These are phyloP conservation scores for Domatiomyces globalis DNA, from an alignment of 2,329 filamentous ascomycete species.

Conservation along the genomic window DNA sequence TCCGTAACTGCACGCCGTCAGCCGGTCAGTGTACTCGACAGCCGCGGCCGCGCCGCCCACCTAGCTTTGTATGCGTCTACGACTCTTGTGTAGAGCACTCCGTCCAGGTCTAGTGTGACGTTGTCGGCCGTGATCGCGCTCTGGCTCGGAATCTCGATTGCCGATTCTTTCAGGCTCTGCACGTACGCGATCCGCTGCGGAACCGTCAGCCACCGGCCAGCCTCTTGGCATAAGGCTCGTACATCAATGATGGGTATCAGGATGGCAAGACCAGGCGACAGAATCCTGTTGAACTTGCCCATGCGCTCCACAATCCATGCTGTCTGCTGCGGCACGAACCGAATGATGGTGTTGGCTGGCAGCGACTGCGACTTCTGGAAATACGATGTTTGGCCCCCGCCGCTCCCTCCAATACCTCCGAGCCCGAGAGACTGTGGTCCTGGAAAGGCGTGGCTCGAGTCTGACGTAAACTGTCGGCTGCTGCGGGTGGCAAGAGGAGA, in stretches of 20 bases:
- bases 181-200: constrained; percentile 74
- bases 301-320: constrained; percentile 99
- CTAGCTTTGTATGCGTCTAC: constrained; percentile 98
- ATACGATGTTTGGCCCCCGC: constrained; percentile 47
- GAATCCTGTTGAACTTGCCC: constrained; percentile 89
- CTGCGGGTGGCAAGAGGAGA: constrained; percentile 16
- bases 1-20: constrained; percentile 55
- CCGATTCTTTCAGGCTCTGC: constrained; percentile 89
- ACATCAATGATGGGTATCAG: constrained; percentile 74
- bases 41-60: constrained; percentile 33
- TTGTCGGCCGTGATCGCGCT: constrained; percentile 98
- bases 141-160: constrained; percentile 93
- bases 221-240: neutral
- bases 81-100: constrained; percentile 86
- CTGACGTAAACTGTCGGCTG: constrained; percentile 14
- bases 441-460: constrained; percentile 12
- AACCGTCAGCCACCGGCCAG: constrained; percentile 1
- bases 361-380: constrained; percentile 53
- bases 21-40: neutral
- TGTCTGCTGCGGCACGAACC: constrained; percentile 98
- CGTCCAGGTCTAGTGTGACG: constrained; percentile 89
- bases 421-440: constrained; percentile 4
- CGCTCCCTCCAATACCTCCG: constrained; percentile 20
- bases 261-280: constrained; percentile 81
- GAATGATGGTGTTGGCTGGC: constrained; percentile 85